Evolutionary conservation across 768 basidiomycete genomes (phyloP).

Genomic region (Russula earlei): DNA sequence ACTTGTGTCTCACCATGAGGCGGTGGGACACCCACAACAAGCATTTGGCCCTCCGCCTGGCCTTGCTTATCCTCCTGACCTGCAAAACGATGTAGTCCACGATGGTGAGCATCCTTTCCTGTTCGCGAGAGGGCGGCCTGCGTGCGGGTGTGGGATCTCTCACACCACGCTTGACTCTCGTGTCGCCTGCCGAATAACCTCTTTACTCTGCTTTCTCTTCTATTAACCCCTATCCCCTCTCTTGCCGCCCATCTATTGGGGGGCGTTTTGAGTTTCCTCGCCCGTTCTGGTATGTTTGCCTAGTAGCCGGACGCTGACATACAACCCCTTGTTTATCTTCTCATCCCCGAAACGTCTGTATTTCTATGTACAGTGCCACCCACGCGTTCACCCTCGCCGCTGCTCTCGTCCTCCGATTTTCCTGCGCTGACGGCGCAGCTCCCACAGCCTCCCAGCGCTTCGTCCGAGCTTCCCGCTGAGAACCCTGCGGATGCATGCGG

Average conservation of each 20-base stretch:
- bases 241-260: neutral
- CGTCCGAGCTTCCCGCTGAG: constrained; percentile 21
- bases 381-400: constrained; percentile 28
- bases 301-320: constrained; percentile 18
- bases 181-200: neutral
- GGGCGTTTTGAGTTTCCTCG: neutral
- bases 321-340: constrained; percentile 13
- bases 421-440: constrained; percentile 50
- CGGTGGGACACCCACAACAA: constrained; percentile 7
- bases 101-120: constrained; percentile 15
- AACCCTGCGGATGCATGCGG: constrained; percentile 26
- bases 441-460: constrained; percentile 26
- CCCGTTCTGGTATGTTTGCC: constrained; percentile 17
- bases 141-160: constrained; percentile 3
- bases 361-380: constrained; percentile 17
- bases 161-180: neutral
- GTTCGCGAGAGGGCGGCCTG: neutral
- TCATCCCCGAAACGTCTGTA: constrained; percentile 25
- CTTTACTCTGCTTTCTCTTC: neutral
- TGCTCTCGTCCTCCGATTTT: constrained; percentile 63
- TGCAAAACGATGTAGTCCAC: constrained; percentile 23
- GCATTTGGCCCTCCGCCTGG: constrained; percentile 56
- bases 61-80: constrained; percentile 35
- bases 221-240: neutral
- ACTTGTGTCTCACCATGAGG: constrained; percentile 1